These are phyloP conservation scores for Lactifluus pinguis DNA, from an alignment of 768 basidiomycete genomes.

Conservation along the genomic window DNA sequence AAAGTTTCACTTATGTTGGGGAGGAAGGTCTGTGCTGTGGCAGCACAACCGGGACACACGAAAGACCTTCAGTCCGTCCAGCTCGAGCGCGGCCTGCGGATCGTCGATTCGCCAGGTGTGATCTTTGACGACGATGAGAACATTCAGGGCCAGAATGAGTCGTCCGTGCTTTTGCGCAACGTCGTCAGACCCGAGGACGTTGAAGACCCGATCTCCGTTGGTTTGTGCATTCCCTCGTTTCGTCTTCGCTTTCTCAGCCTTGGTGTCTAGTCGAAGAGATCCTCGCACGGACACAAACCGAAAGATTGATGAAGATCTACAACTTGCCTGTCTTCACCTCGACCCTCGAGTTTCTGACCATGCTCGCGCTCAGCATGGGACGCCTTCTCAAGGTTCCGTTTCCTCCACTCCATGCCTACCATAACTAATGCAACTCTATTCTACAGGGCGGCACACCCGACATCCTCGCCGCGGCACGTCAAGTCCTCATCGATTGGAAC, in stretches of 20 bases:
- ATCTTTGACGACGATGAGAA: constrained; percentile 77
- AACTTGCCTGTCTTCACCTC: constrained; percentile 66
- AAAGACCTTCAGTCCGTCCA: constrained; percentile 86
- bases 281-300: constrained; percentile 54
- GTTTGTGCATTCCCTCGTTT: constrained; percentile 34
- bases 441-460: constrained; percentile 85
- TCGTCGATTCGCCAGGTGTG: constrained; percentile 96
- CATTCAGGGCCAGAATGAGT: constrained; percentile 35
- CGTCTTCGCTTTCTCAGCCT: neutral
- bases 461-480: constrained; percentile 69
- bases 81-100: constrained; percentile 84
- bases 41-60: constrained; percentile 91
- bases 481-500: constrained; percentile 63
- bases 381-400: constrained; percentile 60
- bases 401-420: neutral
- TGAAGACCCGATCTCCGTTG: constrained; percentile 82
- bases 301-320: constrained; percentile 78
- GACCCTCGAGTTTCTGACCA: constrained; percentile 79
- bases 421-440: neutral
- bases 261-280: constrained; percentile 78
- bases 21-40: constrained; percentile 78
- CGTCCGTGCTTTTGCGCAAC: constrained; percentile 71
- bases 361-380: constrained; percentile 77
- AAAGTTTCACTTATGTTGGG: neutral
- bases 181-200: constrained; percentile 88